Evolutionary conservation across 345 rosid species (phyloP).

Genomic region (Isatis tinctoria): DNA sequence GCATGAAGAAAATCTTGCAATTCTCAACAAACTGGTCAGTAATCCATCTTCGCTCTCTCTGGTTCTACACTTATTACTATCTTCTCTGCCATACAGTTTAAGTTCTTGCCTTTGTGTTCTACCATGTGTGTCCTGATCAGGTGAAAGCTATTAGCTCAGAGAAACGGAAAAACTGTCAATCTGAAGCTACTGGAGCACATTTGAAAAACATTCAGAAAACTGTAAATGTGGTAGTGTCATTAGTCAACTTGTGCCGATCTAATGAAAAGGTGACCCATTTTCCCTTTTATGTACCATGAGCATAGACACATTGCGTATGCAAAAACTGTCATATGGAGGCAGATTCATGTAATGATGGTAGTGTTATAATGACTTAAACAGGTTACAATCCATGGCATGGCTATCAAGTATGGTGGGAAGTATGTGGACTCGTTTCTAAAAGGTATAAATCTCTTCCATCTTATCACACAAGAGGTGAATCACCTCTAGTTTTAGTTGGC

Average conservation of each 20-base stretch:
- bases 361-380: constrained; percentile 14
- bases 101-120: neutral
- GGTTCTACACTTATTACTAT: neutral
- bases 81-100: neutral
- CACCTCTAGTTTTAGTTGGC: neutral
- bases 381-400: constrained; percentile 71
- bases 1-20: constrained; percentile 74
- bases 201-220: constrained; percentile 45
- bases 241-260: constrained; percentile 65
- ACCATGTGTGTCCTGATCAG: constrained; percentile 31
- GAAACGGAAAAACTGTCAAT: constrained; percentile 38
- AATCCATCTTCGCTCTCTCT: neutral
- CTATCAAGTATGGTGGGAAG: constrained; percentile 84
- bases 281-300: neutral
- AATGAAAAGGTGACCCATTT: constrained; percentile 54
- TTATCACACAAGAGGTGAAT: neutral
- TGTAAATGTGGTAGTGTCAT: constrained; percentile 67
- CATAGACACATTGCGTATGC: neutral
- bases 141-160: constrained; percentile 43
- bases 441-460: constrained; percentile 39
- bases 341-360: neutral
- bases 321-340: neutral
- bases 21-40: constrained; percentile 59
- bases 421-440: constrained; percentile 72
- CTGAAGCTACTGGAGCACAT: constrained; percentile 43